Percentiles rank a stretch among this genome's conserved stretches.
Conservation (phyloP, 352 stramenopile species). For the Pythium periplocum region DNA sequence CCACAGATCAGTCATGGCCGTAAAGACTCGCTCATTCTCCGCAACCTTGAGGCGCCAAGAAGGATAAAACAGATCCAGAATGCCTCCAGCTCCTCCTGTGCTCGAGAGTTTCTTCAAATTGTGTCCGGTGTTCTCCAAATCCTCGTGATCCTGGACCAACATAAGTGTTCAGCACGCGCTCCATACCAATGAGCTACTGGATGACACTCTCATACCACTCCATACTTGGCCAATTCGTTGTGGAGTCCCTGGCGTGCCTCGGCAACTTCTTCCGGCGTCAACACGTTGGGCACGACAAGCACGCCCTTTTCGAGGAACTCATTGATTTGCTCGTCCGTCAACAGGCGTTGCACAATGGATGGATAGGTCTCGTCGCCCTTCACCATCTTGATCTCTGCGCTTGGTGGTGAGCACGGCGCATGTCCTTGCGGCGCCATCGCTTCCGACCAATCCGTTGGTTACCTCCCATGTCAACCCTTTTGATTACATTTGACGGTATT, state of each 20-base stretch:
- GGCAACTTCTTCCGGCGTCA: conserved; percentile 52
- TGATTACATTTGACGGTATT: too few relatives aligned
- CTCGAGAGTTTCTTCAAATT: conserved; percentile 82
- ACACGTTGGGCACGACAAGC: conserved; percentile 69
- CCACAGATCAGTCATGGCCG: conserved; percentile 83
- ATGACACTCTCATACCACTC: conserved; percentile 37
- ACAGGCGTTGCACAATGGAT: conserved; percentile 15
- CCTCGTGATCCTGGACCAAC: conserved; percentile 38
- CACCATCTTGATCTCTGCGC: too few relatives aligned
- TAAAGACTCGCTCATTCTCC: conserved; percentile 65
- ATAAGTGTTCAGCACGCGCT: not conserved
- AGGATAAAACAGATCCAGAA: conserved; percentile 88
- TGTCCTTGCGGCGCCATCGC: too few relatives aligned
- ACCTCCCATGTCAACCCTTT: too few relatives aligned
- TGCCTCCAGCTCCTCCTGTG: conserved; percentile 81
- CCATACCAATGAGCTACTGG: too few relatives aligned
- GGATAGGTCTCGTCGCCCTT: too few relatives aligned
- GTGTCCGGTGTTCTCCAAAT: conserved; percentile 55
- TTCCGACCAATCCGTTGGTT: too few relatives aligned
- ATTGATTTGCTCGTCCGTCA: conserved; percentile 55
- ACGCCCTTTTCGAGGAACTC: conserved; percentile 62
- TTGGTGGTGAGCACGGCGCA: too few relatives aligned
- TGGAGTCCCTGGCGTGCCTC: conserved; percentile 54
- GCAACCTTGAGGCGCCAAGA: conserved; percentile 81
- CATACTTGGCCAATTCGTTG: conserved; percentile 56